phyloP scores from a whole-genome alignment of 352 stramenopile genomes.

The Pythium aquatile region DNA sequence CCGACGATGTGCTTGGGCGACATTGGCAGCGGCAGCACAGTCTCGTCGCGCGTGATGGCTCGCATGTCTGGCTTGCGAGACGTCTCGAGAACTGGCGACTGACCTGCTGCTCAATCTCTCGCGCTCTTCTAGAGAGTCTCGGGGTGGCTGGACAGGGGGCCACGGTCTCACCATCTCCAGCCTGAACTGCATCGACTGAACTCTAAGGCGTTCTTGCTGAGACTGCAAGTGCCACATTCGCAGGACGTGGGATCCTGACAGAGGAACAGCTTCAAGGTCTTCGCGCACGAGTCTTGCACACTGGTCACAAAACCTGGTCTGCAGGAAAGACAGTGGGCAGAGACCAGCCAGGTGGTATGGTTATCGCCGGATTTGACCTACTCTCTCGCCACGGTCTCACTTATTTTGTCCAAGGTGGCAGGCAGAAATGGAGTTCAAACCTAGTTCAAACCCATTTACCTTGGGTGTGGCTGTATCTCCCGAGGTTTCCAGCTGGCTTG shows the following conservation, averaged over 20 bases:
- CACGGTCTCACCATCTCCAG: background rate
- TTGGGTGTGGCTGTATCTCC: background rate
- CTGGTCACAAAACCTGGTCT: slow-evolving; percentile 1
- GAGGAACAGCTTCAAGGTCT: background rate
- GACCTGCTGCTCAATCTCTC: background rate
- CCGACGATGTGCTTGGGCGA: background rate
- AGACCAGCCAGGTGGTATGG: background rate
- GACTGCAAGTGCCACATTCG: background rate
- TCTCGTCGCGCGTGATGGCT: slow-evolving; percentile 6
- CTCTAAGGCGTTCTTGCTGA: background rate
- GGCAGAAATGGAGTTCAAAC: background rate
- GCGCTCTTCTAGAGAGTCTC: background rate
- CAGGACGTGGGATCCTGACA: background rate
- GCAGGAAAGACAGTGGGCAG: background rate
- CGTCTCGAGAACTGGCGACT: background rate
- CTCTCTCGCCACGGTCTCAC: background rate
- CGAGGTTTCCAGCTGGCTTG: background rate
- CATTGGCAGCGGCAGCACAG: slow-evolving; percentile 10
- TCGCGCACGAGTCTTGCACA: background rate
- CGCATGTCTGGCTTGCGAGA: slow-evolving; percentile 9
- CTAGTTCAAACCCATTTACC: background rate
- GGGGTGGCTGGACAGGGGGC: background rate
- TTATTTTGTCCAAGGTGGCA: background rate
- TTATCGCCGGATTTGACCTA: background rate
- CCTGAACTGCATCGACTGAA: no score